phyloP scores from a whole-genome alignment of 2,329 filamentous ascomycete species.

The Scolecobasidium constrictum region DNA sequence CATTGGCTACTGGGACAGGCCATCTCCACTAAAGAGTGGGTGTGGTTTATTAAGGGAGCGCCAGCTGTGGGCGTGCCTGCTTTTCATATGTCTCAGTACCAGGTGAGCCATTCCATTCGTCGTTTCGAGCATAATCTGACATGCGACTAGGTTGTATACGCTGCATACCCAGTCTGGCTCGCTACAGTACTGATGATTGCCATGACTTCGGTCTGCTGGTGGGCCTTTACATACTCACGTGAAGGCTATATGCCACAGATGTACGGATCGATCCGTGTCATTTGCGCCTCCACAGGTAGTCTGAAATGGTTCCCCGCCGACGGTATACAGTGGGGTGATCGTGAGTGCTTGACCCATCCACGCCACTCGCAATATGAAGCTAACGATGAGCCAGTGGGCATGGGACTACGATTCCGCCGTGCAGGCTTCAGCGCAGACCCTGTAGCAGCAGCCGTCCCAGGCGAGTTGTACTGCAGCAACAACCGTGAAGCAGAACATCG shows the following conservation, averaged over 20 bases:
- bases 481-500: too few species aligned
- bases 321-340: constrained; percentile 6
- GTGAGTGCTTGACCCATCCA: not conserved
- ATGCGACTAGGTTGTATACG: constrained; percentile 15
- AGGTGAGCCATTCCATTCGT: not conserved
- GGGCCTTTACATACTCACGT: constrained; percentile 20
- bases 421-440: not conserved
- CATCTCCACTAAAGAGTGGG: constrained; percentile 4
- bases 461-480: constrained; percentile 1
- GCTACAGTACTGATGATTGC: constrained; percentile 19
- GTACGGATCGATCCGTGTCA: constrained; percentile 21
- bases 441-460: not conserved
- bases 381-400: not conserved
- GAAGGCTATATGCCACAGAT: constrained; percentile 24
- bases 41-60: not conserved
- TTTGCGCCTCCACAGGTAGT: constrained; percentile 19
- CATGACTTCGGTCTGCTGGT: constrained; percentile 22
- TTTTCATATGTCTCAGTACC: not conserved
- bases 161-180: constrained; percentile 18
- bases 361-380: not conserved
- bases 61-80: not conserved
- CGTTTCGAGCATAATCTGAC: not conserved
- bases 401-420: not conserved
- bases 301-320: constrained; percentile 18
- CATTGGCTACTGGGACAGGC: constrained; percentile 21